Base-by-base conservation (phyloP, 164 flowering plant species). In the Magnolia sinica region DNA sequence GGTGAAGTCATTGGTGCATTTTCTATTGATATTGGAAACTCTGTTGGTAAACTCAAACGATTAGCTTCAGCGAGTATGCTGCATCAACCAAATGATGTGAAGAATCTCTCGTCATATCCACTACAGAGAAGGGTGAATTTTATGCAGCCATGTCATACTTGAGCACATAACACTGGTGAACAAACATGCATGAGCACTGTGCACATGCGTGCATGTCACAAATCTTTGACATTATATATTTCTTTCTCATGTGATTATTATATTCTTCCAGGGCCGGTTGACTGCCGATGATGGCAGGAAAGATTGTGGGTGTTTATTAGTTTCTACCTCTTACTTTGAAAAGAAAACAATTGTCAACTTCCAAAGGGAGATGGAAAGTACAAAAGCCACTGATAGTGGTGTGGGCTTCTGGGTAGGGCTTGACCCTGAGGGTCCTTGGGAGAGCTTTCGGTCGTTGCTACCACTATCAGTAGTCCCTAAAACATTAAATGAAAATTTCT, bases 1-100 rank as follows among this genome's bases (percentile, higher is more conserved):
- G 99, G 99, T 75, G 98, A 96, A 83, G 97, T 96, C 70, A 88
- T 94, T 72, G 99, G 99, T 71, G 90, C 98, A 23, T 84, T 89
- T 73, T 92, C 95, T n/a, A 86, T 96, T 79, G 74, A 94, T 77
- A 88, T 90, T 76, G 95, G 97, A 69, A 89, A 85, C 73, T 89
- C 90, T 49, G 76, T 83, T 20, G 82, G 67, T 79, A 68, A 75
- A 7, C 77, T 96, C 75, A 90, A 84, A 87, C 91, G 93, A 86
- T 86, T 91, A 27, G 85, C 93, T 79, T 94, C 99, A 71, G 84
- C 81, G 13, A 89, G 89, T 81, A 86, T 89, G 89, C 77, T 90
- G 67, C 88, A 87, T 82, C 97, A 88, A 73, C 76, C 82, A 71
- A 66, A 79, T 77, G 87, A 89, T 77, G 72, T 67, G 72, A 87